Base-by-base conservation (phyloP, 1,139 yeast genomes). In the Sugiyamaella grinbergsii region DNA sequence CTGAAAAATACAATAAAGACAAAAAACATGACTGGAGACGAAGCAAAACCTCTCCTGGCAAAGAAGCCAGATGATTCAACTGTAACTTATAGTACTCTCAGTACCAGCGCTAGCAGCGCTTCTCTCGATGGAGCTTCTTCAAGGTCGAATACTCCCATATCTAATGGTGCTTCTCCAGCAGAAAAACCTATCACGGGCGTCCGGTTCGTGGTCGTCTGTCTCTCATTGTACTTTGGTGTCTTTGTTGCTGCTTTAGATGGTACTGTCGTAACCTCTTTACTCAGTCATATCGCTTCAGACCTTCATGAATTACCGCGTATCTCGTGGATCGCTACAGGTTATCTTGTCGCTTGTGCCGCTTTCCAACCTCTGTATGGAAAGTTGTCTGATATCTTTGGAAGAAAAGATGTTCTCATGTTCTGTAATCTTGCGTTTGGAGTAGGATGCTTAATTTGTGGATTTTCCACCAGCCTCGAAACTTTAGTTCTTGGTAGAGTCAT, bases 361-460 rank as follows among this genome's bases (percentile, higher is more conserved):
- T 79, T 81, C 58, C 87, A 82, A 67, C 96, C 96, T 1, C 69
- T 90, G 20, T 88, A 83, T 59, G 96, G 96, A 20, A 89, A 88
- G 63, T 68, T 90, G 29, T 83, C 94, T 3, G 96, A 89, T 62
- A 86, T 89, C 40, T 88, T 84, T 66, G 96, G 96, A 18, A 77
- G 96, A 60, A 85, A 80, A 63, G 65, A 71, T 5, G 66, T 79
- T 52, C 67, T 82, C 38, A 59, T 81, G 5, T 66, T 78, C 39
- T 77, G 82, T 60, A 78, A 79, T 52, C 50, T 67, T 3, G 61
- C 72, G 34, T 82, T 82, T 58, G 78, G 77, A 0, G 29, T 78
- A 16, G 88, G 87, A 8, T 79, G 84, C 60, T 58, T 76, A 26
- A 67, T 79, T 44, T 80, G 83, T 61, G 83, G 85, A 3, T 46